phyloP scores from a whole-genome alignment of 305 asterid genomes.

The Euphrasia arctica region DNA sequence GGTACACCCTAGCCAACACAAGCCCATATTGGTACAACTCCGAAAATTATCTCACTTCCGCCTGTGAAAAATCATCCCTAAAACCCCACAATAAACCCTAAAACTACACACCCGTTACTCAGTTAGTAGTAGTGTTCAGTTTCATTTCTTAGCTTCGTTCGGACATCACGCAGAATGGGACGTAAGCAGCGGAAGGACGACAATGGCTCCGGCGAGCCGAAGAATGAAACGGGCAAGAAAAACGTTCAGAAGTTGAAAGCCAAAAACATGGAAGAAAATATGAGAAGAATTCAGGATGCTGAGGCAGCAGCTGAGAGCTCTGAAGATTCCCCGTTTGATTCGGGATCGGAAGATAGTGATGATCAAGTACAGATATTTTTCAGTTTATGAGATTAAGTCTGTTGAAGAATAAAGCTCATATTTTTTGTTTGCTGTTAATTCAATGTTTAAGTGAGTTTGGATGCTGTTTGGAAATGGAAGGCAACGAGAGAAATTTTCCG shows the following conservation, averaged over 20 bases:
- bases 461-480: no score
- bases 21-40: no score
- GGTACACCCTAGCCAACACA: no score
- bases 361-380: constrained; percentile 30
- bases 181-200: constrained; percentile 23
- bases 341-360: constrained; percentile 35
- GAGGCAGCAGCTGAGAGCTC: constrained; percentile 33
- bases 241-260: constrained; percentile 25
- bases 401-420: no score
- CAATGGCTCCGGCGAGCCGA: constrained; percentile 23
- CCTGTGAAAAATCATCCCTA: no score
- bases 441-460: no score
- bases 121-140: no score
- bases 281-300: constrained; percentile 30
- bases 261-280: constrained; percentile 27
- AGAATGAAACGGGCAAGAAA: constrained; percentile 20
- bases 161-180: constrained; percentile 15
- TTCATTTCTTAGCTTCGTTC: background rate
- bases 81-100: no score
- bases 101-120: no score
- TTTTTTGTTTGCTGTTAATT: no score
- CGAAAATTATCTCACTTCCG: no score
- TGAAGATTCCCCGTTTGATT: constrained; percentile 43
- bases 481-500: no score
- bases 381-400: background rate